These are phyloP conservation scores for Sesbania bispinosa DNA, from an alignment of 306 rosid genomes.

Conservation along the genomic window DNA sequence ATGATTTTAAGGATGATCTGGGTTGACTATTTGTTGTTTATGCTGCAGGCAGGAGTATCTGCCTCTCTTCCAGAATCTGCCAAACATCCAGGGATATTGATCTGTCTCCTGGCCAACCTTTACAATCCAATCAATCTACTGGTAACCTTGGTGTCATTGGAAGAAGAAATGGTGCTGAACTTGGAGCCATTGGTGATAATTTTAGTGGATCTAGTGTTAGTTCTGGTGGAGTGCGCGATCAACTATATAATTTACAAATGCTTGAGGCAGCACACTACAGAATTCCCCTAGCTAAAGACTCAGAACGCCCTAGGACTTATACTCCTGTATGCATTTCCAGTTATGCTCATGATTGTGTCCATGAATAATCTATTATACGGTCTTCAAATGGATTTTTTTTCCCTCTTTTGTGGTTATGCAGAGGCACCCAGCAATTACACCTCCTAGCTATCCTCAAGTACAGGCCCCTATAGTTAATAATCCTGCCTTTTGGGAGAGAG, in stretches of 20 bases:
- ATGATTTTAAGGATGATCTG: background rate
- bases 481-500: slow-evolving; percentile 95
- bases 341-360: background rate
- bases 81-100: slow-evolving; percentile 72
- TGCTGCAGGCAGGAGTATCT: slow-evolving; percentile 69
- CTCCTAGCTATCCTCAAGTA: slow-evolving; percentile 86
- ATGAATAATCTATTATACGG: slow-evolving; percentile 1
- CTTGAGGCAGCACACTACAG: slow-evolving; percentile 78
- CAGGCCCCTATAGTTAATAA: slow-evolving; percentile 89
- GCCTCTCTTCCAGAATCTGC: slow-evolving; percentile 65
- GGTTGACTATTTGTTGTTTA: slow-evolving; percentile 8
- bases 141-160: slow-evolving; percentile 92
- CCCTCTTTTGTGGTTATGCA: slow-evolving; percentile 34
- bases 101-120: slow-evolving; percentile 88
- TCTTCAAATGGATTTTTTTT: background rate
- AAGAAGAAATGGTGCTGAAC: slow-evolving; percentile 85
- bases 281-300: slow-evolving; percentile 88
- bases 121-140: slow-evolving; percentile 72
- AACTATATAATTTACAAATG: slow-evolving; percentile 71
- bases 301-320: slow-evolving; percentile 84
- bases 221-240: slow-evolving; percentile 77
- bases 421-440: slow-evolving; percentile 82
- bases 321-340: slow-evolving; percentile 60
- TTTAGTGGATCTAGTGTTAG: slow-evolving; percentile 52
- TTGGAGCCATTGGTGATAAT: slow-evolving; percentile 88